A percentile compares a stretch with the other conserved stretches of the same genome.
Evolutionary conservation across 2,329 filamentous ascomycete genomes (phyloP).

Genomic region (Ophiostoma piceae): DNA sequence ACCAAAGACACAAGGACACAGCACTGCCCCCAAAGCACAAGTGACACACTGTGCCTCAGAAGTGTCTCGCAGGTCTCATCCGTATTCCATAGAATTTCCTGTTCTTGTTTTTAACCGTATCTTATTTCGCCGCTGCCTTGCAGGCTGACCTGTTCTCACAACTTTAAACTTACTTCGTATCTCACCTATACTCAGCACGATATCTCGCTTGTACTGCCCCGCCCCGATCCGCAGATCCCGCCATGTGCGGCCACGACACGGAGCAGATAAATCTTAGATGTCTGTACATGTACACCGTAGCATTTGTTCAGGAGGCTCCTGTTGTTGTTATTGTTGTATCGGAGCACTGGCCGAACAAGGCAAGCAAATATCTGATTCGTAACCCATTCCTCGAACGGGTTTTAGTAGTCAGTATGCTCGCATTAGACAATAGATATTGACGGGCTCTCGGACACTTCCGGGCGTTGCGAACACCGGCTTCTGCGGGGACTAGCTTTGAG

Average conservation of each 20-base stretch:
- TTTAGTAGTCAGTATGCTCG: background rate
- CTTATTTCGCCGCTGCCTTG: background rate
- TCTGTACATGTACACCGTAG: background rate
- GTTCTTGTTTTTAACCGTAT: background rate
- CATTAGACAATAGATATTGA: background rate
- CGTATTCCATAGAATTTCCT: background rate
- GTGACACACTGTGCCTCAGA: constrained; percentile 1
- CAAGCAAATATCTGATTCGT: background rate
- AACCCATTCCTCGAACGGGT: background rate
- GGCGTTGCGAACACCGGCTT: constrained; percentile 17
- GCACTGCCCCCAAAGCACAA: background rate
- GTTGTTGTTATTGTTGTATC: background rate
- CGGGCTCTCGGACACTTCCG: constrained; percentile 22
- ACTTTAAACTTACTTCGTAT: background rate
- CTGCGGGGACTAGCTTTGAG: background rate
- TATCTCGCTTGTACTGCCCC: background rate
- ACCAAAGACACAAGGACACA: background rate
- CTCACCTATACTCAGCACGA: background rate
- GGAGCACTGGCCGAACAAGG: background rate
- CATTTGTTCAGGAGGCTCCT: background rate
- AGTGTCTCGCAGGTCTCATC: background rate
- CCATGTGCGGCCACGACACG: constrained; percentile 6
- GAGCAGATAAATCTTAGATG: background rate
- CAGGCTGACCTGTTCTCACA: background rate
- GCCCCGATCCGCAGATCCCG: constrained; percentile 3